Percentiles rank a stretch among this genome's conserved stretches.
Evolutionary conservation across 768 basidiomycete genomes (phyloP).

Genomic region (Dacryopinax spathularia): DNA sequence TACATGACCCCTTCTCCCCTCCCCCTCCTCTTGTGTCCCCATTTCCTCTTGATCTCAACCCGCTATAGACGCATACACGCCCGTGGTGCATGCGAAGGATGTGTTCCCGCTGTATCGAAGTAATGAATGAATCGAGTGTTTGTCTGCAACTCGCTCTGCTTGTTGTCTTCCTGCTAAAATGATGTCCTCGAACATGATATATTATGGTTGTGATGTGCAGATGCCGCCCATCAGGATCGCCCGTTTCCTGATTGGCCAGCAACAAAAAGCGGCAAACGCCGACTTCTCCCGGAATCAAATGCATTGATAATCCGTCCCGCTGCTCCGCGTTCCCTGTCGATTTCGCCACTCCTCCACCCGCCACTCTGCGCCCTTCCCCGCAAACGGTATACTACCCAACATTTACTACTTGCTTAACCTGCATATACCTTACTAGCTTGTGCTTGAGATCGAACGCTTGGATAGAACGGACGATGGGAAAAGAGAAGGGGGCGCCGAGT

Average conservation of each 20-base stretch:
- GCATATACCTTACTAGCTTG: no score
- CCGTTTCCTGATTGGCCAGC: neutral
- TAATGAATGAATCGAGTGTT: neutral
- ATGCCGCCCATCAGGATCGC: neutral
- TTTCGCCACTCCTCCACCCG: constrained; percentile 4
- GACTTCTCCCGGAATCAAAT: neutral
- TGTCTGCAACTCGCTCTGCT: no score
- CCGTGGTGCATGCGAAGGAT: neutral
- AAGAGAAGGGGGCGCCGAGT: neutral
- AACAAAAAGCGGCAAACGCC: neutral
- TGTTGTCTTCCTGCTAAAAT: no score
- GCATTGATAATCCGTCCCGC: neutral
- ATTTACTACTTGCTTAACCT: no score
- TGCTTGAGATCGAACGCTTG: neutral
- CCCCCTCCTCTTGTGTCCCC: neutral
- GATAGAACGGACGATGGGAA: neutral
- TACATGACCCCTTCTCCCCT: neutral
- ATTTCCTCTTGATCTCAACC: neutral
- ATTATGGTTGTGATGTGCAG: no score
- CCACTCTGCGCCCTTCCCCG: neutral
- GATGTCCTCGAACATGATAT: no score
- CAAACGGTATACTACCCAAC: neutral
- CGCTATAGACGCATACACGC: neutral
- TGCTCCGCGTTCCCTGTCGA: neutral
- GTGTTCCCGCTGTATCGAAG: neutral